Base-by-base conservation (phyloP, 2,329 filamentous ascomycete genomes). In the Trichoderma cornu-damae region DNA sequence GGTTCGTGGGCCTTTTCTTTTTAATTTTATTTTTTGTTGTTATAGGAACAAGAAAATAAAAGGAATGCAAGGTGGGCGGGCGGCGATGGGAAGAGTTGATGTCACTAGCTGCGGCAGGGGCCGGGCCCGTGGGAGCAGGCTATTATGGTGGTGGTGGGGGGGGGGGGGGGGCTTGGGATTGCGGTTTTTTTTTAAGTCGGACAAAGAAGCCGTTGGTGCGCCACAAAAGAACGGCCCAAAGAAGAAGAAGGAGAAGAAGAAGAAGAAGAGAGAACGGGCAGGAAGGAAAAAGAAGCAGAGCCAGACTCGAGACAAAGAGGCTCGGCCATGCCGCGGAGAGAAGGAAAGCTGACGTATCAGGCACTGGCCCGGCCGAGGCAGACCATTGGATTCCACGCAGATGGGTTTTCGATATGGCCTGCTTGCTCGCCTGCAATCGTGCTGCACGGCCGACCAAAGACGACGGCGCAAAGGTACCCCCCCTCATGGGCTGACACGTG, bases 401-500 rank as follows among this genome's bases (percentile, higher is more conserved):
- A 46, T n/a, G 32, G 22, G 9, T 28, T 2, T 47, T 47, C 28
- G 16, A 47, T 22, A 16, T 16, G 11, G 50, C 24, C 9, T 28
- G 20, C 26, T 24, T 14, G 50, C 48, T 28, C 35, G 53, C 50
- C 38, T 54, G 28, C 38, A 20, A 44, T 34, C 42, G 43, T 55
- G 57, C 44, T 44, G 50, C 55, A 52, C 24, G 52, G 44, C 26
- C 55, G 44, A 59, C 52, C 58, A 43, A 50, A 26, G 34, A 40
- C 50, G 37, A 47, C 54, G 46, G 59, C 44, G 59, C 50, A 56
- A 46, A 26, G 40, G 47, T 55, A 55, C 65, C 67, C 61, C 60
- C 67, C 61, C 60, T 65, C 53, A 61, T 66, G 59, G 66, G 61
- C 63, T 69, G 68, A 71, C 69, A 71, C 68, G 68, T 70, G 68